phyloP scores from a whole-genome alignment of 2,329 filamentous ascomycete genomes.

The Teratosphaeria pseudoeucalypti region DNA sequence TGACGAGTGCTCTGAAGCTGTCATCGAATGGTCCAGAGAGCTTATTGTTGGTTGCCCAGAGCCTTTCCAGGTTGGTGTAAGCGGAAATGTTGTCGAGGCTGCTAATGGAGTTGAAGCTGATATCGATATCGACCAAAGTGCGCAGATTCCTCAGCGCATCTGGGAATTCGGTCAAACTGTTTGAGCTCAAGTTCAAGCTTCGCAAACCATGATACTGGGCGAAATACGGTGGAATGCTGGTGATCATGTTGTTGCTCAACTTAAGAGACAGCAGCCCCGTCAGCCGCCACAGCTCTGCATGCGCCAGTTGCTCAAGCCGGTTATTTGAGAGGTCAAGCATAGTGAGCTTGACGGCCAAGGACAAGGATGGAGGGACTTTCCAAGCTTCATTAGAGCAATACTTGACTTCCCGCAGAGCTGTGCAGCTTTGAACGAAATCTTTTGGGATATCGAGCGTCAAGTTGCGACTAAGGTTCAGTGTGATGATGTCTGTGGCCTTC shows the following conservation, averaged over 20 bases:
- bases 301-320: constrained; percentile 72
- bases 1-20: constrained; percentile 60
- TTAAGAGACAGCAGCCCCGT: constrained; percentile 76
- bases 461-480: constrained; percentile 86
- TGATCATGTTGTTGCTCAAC: constrained; percentile 84
- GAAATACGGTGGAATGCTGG: constrained; percentile 70
- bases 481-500: constrained; percentile 85
- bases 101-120: constrained; percentile 90
- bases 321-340: constrained; percentile 95
- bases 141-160: constrained; percentile 72
- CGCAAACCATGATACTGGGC: constrained; percentile 67
- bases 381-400: constrained; percentile 90
- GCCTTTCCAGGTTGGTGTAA: constrained; percentile 68
- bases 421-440: constrained; percentile 91
- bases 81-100: constrained; percentile 70
- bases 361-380: constrained; percentile 72
- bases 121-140: constrained; percentile 80
- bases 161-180: constrained; percentile 77
- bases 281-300: constrained; percentile 68
- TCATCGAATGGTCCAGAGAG: constrained; percentile 62
- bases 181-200: constrained; percentile 85
- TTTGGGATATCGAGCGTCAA: constrained; percentile 84
- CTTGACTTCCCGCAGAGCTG: constrained; percentile 86
- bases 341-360: constrained; percentile 68
- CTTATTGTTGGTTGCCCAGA: constrained; percentile 94